A percentile compares a stretch with the other conserved stretches of the same genome.
Conservation (phyloP, 306 rosid genomes). For the Quercus dentata region DNA sequence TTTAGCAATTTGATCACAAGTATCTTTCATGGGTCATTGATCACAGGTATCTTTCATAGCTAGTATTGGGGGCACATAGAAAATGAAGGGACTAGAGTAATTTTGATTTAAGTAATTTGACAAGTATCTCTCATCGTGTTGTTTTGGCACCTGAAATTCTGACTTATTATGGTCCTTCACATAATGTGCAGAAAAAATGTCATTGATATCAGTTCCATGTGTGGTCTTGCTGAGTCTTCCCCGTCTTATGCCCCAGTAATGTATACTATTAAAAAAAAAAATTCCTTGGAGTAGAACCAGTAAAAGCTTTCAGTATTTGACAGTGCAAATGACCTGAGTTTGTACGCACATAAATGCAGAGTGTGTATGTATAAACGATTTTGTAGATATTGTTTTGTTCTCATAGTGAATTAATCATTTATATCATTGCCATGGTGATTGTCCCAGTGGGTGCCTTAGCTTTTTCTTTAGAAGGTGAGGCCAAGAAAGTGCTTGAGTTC, state of each 20-base stretch:
- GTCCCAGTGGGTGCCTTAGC: neutral
- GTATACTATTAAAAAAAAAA: neutral
- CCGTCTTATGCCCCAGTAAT: no score
- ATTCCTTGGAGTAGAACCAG: neutral
- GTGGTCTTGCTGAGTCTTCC: neutral
- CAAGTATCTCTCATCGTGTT: no score
- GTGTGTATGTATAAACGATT: neutral
- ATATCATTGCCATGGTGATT: neutral
- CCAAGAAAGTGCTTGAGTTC: neutral
- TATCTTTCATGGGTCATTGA: no score
- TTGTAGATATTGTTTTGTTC: neutral
- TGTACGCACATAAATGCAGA: neutral
- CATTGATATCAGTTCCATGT: neutral
- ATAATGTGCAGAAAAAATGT: neutral
- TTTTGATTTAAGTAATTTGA: no score
- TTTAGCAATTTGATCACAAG: neutral
- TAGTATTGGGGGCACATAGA: no score
- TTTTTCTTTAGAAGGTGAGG: neutral
- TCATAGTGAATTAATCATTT: neutral
- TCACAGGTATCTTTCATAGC: neutral
- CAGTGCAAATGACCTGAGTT: neutral
- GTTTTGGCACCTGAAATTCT: no score
- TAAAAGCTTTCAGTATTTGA: neutral
- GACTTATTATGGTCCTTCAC: no score
- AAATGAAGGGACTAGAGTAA: no score